Conservation (phyloP, 2,329 filamentous ascomycete genomes). For the Xylaria sp. region DNA sequence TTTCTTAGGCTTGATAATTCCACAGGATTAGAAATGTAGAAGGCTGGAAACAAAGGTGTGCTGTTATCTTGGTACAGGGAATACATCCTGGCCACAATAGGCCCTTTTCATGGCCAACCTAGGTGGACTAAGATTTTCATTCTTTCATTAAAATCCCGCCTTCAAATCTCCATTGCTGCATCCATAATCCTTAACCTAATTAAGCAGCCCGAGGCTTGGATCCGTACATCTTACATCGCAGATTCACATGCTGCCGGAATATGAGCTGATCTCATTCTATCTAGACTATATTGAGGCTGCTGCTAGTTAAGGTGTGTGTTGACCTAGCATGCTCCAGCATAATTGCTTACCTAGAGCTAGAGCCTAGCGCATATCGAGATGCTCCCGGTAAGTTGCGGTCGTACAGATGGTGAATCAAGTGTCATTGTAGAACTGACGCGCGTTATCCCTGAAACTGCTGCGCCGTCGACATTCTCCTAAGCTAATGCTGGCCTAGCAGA, state of each 20-base stretch:
- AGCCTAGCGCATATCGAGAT: background rate
- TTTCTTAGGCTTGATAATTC: too few species aligned
- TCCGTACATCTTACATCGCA: background rate
- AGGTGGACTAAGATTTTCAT: conserved; percentile 8
- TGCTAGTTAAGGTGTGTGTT: background rate
- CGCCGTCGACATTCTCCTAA: conserved; percentile 14
- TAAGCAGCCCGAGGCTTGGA: background rate
- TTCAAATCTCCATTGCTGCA: background rate
- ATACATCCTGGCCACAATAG: too few species aligned
- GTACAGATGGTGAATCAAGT: conserved; percentile 7
- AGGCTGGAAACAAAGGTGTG: too few species aligned
- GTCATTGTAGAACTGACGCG: background rate
- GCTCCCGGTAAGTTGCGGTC: conserved; percentile 12
- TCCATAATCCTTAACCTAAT: background rate
- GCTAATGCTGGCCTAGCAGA: conserved; percentile 29
- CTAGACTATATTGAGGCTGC: background rate
- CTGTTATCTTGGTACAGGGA: too few species aligned
- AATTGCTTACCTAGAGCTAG: background rate
- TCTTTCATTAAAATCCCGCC: background rate
- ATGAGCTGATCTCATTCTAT: background rate
- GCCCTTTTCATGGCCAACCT: too few species aligned
- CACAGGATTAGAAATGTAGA: too few species aligned
- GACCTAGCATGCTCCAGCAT: background rate
- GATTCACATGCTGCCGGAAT: background rate
- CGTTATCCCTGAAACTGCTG: conserved; percentile 28